Percentiles rank a stretch among this genome's conserved stretches.
These are phyloP conservation scores for Tulasnella sp. DNA, from an alignment of 768 basidiomycete species.

Conservation along the genomic window DNA sequence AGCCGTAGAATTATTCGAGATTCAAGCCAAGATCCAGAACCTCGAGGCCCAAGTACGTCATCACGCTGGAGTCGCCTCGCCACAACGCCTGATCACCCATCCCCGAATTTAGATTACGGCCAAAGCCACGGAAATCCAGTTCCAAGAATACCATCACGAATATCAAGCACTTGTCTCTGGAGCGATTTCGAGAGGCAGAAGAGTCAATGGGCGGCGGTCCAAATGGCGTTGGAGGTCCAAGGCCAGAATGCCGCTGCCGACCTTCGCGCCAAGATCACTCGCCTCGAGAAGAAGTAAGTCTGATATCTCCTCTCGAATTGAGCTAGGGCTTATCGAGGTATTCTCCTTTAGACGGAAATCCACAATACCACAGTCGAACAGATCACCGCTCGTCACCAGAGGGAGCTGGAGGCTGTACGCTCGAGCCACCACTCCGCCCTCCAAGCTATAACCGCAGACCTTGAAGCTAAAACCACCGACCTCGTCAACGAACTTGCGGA, in stretches of 20 bases:
- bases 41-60: background rate
- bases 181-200: background rate
- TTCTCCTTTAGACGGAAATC: background rate
- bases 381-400: background rate
- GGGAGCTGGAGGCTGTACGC: background rate
- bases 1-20: background rate
- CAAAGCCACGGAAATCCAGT: background rate
- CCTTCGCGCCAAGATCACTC: background rate
- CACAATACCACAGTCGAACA: background rate
- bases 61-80: background rate
- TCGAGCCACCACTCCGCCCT: background rate
- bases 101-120: background rate
- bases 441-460: background rate
- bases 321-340: background rate
- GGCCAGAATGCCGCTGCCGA: background rate
- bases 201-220: background rate
- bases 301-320: background rate
- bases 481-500: background rate
- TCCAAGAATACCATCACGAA: background rate
- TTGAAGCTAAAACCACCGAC: background rate
- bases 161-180: background rate
- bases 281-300: background rate
- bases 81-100: background rate
- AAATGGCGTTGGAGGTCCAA: background rate
- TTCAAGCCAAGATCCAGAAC: background rate